Evolutionary conservation across 1,139 yeast species (phyloP), one percentile per base, ranked within the genome.

Genomic region (Schizosaccharomyces versatilis): DNA sequence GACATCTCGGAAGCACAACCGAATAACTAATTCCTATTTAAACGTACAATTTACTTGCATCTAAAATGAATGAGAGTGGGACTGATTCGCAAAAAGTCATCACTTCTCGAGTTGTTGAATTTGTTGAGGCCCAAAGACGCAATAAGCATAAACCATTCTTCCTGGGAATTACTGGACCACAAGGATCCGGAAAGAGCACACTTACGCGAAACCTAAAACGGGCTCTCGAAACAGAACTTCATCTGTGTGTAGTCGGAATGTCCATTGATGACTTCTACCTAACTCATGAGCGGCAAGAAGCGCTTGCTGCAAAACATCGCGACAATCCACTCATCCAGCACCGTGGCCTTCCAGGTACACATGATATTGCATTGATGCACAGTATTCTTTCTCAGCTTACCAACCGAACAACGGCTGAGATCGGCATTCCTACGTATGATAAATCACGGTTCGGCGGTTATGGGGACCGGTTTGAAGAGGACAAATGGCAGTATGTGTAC

Each of bases 321-420:
- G 73, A 69, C 5, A 86, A 86, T 64, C 66, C 67, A 41, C 68
- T 85, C 54, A 64, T 84, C 36, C 76, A 74, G 59, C 95, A 95
- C 2, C 69, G 97, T 49, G 98, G 98, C 0, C 71, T 84, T 38
- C 97, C 97, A 0, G 97, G 97, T 0, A 88, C 98, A 0, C 98
- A 90, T 65, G 97, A 90, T 63, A 62, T 83, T 47, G 62, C 61
- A 1, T 61, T 77, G 15, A 69, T 56, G 62, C 1, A 61, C 67
- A n/a, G 59, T 72, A 17, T 54, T 57, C 14, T 54, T 61, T 15
- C 58, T 71, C 49, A 48, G 52, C 9, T 17, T 24, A 17, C 36
- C n/a, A 55, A 47, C 7, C 62, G 69, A 48, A 58, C 66, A 40
- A 64, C 64, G 41, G 59, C 61, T 6, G 59, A 65, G 6, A 62